These are phyloP conservation scores for Solanum lignicaule DNA, from an alignment of 257 asterid genomes.

Conservation along the genomic window DNA sequence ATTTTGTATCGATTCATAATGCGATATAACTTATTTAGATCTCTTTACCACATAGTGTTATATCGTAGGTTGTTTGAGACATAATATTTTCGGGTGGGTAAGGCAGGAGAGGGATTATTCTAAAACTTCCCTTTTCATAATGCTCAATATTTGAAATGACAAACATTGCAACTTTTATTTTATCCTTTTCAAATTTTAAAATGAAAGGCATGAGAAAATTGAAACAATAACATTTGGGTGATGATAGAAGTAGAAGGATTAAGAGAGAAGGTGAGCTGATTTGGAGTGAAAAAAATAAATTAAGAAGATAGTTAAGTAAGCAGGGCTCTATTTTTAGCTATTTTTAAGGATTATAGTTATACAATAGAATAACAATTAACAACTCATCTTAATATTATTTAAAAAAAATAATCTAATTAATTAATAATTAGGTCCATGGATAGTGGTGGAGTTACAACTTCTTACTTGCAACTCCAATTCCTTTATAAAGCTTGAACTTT, in stretches of 20 bases:
- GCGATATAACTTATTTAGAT: too few relatives aligned
- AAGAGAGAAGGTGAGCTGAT: background rate
- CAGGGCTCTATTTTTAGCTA: background rate
- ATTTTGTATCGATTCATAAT: too few relatives aligned
- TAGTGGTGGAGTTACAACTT: background rate
- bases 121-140: background rate
- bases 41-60: too few relatives aligned
- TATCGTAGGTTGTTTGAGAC: too few relatives aligned
- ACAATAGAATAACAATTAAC: background rate
- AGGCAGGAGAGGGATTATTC: too few relatives aligned
- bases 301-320: background rate
- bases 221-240: background rate
- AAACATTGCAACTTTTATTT: too few relatives aligned
- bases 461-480: background rate
- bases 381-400: background rate
- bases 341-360: background rate
- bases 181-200: background rate
- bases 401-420: background rate
- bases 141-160: too few relatives aligned
- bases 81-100: too few relatives aligned
- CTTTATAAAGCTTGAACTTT: background rate
- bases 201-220: background rate
- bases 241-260: too few relatives aligned
- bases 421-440: background rate
- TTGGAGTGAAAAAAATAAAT: background rate